Conservation (phyloP, 2,329 filamentous ascomycete genomes). For the Waltergamsia citrina region DNA sequence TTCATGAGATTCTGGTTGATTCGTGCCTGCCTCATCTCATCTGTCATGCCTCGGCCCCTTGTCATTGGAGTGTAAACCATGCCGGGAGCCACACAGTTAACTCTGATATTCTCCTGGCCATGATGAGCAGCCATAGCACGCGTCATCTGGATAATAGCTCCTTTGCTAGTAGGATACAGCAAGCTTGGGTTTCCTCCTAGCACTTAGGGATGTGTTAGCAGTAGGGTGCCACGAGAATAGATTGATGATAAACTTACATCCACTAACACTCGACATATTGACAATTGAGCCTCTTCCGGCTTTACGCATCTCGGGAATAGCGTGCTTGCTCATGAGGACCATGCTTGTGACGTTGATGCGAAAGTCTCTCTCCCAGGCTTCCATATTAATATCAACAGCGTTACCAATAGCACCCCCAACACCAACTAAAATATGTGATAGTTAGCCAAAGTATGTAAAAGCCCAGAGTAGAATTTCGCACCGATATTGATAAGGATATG, state of each 20-base stretch:
- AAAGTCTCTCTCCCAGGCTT: slow-evolving; percentile 40
- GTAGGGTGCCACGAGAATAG: slow-evolving; percentile 12
- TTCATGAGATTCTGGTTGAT: slow-evolving; percentile 15
- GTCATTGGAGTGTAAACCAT: slow-evolving; percentile 18
- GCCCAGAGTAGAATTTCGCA: slow-evolving; percentile 17
- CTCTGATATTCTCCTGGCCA: slow-evolving; percentile 10
- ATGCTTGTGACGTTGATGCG: slow-evolving; percentile 21
- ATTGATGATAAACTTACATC: slow-evolving; percentile 19
- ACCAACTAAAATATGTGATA: slow-evolving; percentile 21
- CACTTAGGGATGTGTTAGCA: slow-evolving; percentile 6
- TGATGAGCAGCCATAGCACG: slow-evolving; percentile 34
- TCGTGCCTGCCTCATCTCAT: slow-evolving; percentile 15
- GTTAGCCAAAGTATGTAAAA: not conserved
- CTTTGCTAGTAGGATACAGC: slow-evolving; percentile 29
- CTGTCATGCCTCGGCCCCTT: slow-evolving; percentile 13
- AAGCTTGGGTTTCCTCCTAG: slow-evolving; percentile 25
- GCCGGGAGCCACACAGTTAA: slow-evolving; percentile 5
- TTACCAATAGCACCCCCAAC: slow-evolving; percentile 45
- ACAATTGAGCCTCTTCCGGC: slow-evolving; percentile 37
- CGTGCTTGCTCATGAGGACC: slow-evolving; percentile 9
- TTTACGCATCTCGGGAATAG: slow-evolving; percentile 13
- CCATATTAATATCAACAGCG: slow-evolving; percentile 47
- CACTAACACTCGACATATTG: slow-evolving; percentile 50
- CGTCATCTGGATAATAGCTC: slow-evolving; percentile 34
- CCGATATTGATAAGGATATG: slow-evolving; percentile 18